Evolutionary conservation across 2,329 filamentous ascomycete genomes (phyloP).

Genomic region (Tolypocladium ophioglossoides): DNA sequence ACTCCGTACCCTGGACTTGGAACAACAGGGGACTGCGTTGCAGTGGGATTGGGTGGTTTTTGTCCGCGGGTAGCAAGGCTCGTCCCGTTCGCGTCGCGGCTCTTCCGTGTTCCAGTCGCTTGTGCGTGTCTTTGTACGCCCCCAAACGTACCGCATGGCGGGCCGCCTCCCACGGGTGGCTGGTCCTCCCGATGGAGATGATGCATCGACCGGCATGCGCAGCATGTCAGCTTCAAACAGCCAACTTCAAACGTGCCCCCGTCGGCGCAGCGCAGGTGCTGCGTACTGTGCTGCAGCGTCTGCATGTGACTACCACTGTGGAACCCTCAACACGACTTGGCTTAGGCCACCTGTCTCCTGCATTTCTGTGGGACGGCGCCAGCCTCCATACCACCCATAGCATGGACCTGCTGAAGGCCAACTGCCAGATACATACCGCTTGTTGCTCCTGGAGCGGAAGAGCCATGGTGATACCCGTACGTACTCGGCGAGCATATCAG

Average conservation of each 20-base stretch:
- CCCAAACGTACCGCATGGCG: background rate
- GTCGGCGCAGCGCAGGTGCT: background rate
- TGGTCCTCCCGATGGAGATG: constrained; percentile 1
- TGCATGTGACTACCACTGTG: background rate
- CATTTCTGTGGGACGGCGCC: background rate
- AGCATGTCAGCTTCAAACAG: background rate
- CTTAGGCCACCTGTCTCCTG: background rate
- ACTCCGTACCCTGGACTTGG: background rate
- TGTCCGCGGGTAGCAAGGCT: constrained; percentile 17
- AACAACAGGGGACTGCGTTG: background rate
- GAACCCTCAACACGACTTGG: background rate
- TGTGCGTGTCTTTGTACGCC: background rate
- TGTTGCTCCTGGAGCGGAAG: background rate
- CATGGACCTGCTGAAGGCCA: background rate
- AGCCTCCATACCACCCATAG: background rate
- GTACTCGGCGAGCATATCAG: background rate
- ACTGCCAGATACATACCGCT: background rate
- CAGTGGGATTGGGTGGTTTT: background rate
- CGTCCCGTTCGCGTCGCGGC: constrained; percentile 21
- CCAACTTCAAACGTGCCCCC: background rate
- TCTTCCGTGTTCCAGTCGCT: constrained; percentile 3
- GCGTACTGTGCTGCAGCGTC: background rate
- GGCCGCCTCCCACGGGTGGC: background rate
- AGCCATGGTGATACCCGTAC: background rate
- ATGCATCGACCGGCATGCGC: background rate